Evolutionary conservation across 1,284 basidiomycete genomes (phyloP).

Genomic region (Trametes versicolor): DNA sequence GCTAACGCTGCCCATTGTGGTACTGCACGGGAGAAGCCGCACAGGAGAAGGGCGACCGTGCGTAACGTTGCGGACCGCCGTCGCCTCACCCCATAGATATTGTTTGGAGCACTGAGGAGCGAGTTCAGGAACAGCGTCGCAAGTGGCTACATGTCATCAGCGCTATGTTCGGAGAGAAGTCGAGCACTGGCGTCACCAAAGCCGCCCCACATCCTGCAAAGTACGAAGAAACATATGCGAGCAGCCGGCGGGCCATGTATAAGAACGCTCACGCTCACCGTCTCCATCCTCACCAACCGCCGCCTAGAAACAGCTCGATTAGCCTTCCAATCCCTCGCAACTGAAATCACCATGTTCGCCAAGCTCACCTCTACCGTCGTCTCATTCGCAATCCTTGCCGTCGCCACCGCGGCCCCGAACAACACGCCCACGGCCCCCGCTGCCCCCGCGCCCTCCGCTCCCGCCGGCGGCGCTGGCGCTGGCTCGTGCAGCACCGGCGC

Average conservation of each 20-base stretch:
- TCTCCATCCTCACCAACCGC: neutral
- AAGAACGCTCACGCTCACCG: neutral
- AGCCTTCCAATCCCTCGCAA: neutral
- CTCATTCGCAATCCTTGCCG: slow-evolving; percentile 4
- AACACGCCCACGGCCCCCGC: neutral
- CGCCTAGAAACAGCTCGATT: neutral
- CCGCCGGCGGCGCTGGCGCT: neutral
- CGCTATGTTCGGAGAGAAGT: neutral
- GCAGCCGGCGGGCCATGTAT: neutral
- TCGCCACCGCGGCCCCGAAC: slow-evolving; percentile 7
- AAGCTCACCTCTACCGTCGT: neutral
- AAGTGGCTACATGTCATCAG: too few species aligned
- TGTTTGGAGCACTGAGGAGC: too few species aligned
- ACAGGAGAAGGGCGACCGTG: too few species aligned
- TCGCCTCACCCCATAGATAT: too few species aligned
- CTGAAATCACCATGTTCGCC: neutral
- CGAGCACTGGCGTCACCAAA: neutral
- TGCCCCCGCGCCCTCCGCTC: neutral
- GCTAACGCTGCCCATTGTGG: too few species aligned
- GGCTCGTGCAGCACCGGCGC: slow-evolving; percentile 37
- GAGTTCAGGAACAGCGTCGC: too few species aligned
- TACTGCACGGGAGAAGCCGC: too few species aligned
- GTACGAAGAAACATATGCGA: neutral
- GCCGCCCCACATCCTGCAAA: neutral
- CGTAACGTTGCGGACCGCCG: too few species aligned